Conservation (phyloP, 805 yeast genomes). For the Pichia paraexigua region DNA sequence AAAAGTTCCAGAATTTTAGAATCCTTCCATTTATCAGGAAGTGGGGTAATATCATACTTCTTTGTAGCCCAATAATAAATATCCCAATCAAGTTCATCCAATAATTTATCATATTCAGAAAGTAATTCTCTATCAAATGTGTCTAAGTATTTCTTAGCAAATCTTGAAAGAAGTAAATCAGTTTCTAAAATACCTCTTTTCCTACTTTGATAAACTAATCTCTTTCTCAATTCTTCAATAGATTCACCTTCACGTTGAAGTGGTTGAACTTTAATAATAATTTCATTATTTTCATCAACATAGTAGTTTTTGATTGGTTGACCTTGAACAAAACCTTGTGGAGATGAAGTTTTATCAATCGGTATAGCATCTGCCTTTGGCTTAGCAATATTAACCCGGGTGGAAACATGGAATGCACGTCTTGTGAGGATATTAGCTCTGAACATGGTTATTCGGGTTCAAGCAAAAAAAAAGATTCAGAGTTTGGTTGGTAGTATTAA, state of each 20-base stretch:
- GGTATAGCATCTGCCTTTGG: slow-evolving; percentile 8
- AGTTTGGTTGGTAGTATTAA: too few relatives aligned
- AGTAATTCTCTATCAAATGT: slow-evolving; percentile 55
- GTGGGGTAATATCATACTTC: slow-evolving; percentile 70
- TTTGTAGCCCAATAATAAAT: slow-evolving; percentile 96
- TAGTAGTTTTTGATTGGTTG: slow-evolving; percentile 17
- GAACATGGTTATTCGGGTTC: neutral
- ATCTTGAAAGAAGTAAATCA: slow-evolving; percentile 75
- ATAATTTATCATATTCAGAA: slow-evolving; percentile 74
- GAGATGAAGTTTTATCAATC: slow-evolving; percentile 7
- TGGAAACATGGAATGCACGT: slow-evolving; percentile 1
- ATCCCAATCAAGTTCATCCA: slow-evolving; percentile 98
- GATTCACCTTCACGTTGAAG: slow-evolving; percentile 68
- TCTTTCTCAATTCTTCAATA: slow-evolving; percentile 69
- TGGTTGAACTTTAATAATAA: slow-evolving; percentile 68
- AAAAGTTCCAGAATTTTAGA: slow-evolving; percentile 54
- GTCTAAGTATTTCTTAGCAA: slow-evolving; percentile 68
- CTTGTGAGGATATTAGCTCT: neutral
- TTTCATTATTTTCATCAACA: slow-evolving; percentile 31
- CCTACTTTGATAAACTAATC: slow-evolving; percentile 83
- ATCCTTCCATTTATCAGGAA: slow-evolving; percentile 80
- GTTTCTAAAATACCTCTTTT: slow-evolving; percentile 94
- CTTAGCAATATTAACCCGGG: neutral
- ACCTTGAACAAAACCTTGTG: slow-evolving; percentile 16
- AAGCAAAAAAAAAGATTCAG: too few relatives aligned